Percentiles rank a stretch among this genome's conserved stretches.
phyloP scores from a whole-genome alignment of 768 basidiomycete species.

The Russula abietina region DNA sequence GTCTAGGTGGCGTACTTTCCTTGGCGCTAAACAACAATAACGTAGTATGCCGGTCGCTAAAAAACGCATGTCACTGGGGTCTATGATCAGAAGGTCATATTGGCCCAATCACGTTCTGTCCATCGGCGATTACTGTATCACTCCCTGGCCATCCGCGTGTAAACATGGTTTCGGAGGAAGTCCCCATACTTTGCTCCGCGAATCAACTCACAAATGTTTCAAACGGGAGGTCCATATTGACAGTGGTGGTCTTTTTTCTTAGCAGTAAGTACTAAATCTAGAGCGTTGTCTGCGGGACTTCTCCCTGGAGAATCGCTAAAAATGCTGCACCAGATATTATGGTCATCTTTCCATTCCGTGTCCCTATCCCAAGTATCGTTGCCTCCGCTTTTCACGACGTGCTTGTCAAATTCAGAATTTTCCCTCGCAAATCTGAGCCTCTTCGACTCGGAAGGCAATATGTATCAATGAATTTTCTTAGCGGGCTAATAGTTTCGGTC shows the following conservation, averaged over 20 bases:
- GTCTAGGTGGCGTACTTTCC: too few species aligned
- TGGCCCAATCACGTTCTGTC: background rate
- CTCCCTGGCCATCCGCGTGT: background rate
- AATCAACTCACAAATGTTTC: background rate
- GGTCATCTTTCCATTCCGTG: conserved; percentile 24
- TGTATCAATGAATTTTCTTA: conserved; percentile 31
- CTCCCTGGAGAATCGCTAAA: background rate
- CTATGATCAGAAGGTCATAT: background rate
- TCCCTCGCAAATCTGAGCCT: conserved; percentile 1
- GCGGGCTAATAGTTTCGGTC: conserved; percentile 31
- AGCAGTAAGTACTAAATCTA: conserved; percentile 8
- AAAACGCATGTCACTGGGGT: too few species aligned
- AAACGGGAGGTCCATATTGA: conserved; percentile 17
- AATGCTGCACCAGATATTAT: conserved; percentile 13
- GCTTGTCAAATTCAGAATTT: conserved; percentile 19
- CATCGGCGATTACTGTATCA: background rate
- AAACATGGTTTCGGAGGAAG: background rate
- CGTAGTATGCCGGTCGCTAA: too few species aligned
- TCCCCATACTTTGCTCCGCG: background rate
- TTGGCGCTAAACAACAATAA: too few species aligned
- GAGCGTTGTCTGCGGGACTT: background rate
- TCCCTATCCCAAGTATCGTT: conserved; percentile 15
- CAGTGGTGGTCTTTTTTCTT: conserved; percentile 16
- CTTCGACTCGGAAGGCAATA: conserved; percentile 18
- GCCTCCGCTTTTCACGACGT: background rate